Conservation (phyloP, 2,329 filamentous ascomycete species). For the Oidium heveae region DNA sequence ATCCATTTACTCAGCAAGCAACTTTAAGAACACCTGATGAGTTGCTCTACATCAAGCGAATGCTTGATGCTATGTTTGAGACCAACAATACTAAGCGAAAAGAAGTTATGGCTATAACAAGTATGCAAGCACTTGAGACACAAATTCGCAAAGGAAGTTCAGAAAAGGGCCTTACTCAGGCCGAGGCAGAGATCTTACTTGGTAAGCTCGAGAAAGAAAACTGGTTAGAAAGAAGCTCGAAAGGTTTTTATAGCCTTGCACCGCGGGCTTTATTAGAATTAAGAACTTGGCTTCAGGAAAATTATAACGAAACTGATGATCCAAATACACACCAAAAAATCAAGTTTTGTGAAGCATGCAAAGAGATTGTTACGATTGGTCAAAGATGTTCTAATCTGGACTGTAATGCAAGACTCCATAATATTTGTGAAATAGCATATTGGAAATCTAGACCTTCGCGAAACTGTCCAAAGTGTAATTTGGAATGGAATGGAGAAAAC, state of each 20-base stretch:
- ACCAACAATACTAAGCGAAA: constrained; percentile 55
- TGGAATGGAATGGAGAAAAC: constrained; percentile 19
- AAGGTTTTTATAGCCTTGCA: constrained; percentile 50
- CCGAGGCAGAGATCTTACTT: constrained; percentile 52
- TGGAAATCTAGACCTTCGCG: constrained; percentile 33
- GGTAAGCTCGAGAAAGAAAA: constrained; percentile 46
- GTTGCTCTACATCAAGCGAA: constrained; percentile 65
- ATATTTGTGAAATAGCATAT: constrained; percentile 48
- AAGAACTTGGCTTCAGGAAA: constrained; percentile 57
- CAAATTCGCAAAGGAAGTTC: constrained; percentile 31
- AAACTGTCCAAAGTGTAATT: constrained; percentile 37
- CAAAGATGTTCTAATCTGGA: constrained; percentile 45
- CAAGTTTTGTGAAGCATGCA: constrained; percentile 71
- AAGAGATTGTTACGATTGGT: constrained; percentile 67
- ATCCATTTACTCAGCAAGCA: constrained; percentile 64
- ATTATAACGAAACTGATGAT: constrained; percentile 57
- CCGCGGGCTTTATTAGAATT: constrained; percentile 67
- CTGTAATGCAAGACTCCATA: constrained; percentile 49
- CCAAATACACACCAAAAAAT: constrained; percentile 44
- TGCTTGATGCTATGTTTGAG: constrained; percentile 83
- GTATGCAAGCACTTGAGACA: constrained; percentile 50
- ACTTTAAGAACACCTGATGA: constrained; percentile 63
- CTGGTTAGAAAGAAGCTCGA: constrained; percentile 56
- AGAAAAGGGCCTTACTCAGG: constrained; percentile 41
- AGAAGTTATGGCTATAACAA: constrained; percentile 62